Evolutionary conservation across 805 yeast genomes (phyloP).

Genomic region (Candida golubevii): DNA sequence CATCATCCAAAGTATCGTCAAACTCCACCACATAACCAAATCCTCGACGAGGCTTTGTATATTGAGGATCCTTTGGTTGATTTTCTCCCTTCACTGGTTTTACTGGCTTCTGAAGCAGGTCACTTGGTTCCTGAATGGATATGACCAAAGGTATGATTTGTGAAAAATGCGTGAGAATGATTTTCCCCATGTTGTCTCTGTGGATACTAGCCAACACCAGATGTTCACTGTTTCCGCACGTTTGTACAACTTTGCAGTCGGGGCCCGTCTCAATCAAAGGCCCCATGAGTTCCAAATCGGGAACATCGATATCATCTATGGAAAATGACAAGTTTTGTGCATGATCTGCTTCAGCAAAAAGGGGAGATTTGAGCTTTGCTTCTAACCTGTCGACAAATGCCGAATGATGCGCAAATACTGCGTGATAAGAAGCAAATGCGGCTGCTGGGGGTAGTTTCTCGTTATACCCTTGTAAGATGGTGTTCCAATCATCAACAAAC

Average conservation of each 20-base stretch:
- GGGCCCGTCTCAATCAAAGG: constrained; percentile 8
- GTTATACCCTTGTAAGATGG: constrained; percentile 1
- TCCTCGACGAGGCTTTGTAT: constrained; percentile 11
- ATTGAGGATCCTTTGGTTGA: not conserved
- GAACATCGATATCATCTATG: not conserved
- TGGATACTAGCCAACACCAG: constrained; percentile 7
- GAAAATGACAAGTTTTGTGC: not conserved
- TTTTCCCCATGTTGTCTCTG: constrained; percentile 1
- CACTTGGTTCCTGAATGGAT: constrained; percentile 2
- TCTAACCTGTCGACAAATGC: constrained; percentile 5
- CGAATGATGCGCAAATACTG: constrained; percentile 5
- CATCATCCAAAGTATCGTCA: constrained; percentile 3
- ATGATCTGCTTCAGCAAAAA: constrained; percentile 2
- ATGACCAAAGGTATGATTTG: constrained; percentile 12
- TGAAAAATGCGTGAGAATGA: constrained; percentile 6
- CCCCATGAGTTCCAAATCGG: constrained; percentile 5
- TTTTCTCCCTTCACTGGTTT: constrained; percentile 5
- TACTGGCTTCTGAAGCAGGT: constrained; percentile 2
- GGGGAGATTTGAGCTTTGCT: constrained; percentile 4
- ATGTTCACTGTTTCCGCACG: constrained; percentile 3
- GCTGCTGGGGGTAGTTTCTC: constrained; percentile 11
- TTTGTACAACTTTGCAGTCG: constrained; percentile 1
- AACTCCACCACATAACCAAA: constrained; percentile 13
- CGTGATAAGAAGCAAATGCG: constrained; percentile 4
- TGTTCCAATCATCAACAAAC: constrained; percentile 10